Base-by-base conservation (phyloP, 2,329 filamentous ascomycete species). In the Claviceps lovelessii region DNA sequence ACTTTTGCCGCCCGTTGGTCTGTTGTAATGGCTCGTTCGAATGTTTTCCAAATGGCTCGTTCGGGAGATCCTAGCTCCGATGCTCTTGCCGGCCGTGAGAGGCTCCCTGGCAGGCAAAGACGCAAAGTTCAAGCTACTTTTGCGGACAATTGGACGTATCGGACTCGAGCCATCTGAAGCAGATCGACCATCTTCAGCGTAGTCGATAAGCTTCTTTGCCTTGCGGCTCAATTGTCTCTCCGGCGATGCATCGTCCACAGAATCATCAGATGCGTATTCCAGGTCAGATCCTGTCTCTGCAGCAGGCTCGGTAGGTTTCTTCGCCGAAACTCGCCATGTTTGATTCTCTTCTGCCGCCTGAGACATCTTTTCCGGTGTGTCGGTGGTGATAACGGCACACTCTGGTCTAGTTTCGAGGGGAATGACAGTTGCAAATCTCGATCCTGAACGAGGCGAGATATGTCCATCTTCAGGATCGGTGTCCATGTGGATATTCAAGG, bases 101-200 rank as follows among this genome's bases (percentile, higher is more conserved):
- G 91, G 91, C 64, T 97, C 91, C 58, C 93, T 81, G 3, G 91
- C 90, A 35, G 93, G 93, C 13, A 98, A 76, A 19, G 93, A 89
- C 42, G 93, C 89, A 71, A 98, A 97, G 56, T 87, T 95, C 57
- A 98, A 77, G 67, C 91, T 97, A 70, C 90, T 95, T 75, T 97
- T 97, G 57, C 91, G 84, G 60, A 94, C 79, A 35, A 88, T 75
- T 2, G 86, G 85, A 60, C 88, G 79, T 51, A 86, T 81, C 0
- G 87, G 87, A 61, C 85, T 90, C 0, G 86, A 88, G 0, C 74
- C 77, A 50, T 88, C 84, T 2, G 85, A 87, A 17, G 79, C 78
- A 3, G 83, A 85, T 57, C 76, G 73, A 28, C 71, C 70, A 57
- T 79, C 79, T 44, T 79, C 76, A 49, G 55, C 56, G 2, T 44